Percentiles rank a stretch among this genome's conserved stretches.
These are phyloP conservation scores for Colletotrichum musicola DNA, from an alignment of 2,329 filamentous ascomycete genomes.

Conservation along the genomic window DNA sequence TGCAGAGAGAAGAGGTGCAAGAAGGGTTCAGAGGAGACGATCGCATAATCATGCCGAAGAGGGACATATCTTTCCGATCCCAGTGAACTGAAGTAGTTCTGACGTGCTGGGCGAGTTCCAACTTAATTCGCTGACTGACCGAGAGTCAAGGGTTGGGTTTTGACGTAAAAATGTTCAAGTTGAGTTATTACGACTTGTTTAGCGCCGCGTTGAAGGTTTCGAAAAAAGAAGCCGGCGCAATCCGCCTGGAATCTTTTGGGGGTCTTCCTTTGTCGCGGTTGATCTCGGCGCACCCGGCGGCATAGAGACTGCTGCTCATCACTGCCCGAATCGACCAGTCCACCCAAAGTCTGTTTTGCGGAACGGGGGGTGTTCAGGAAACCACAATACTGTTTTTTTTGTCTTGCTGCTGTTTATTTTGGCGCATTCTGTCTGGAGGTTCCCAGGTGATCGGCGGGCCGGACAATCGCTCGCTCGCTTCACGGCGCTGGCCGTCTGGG, in stretches of 20 bases:
- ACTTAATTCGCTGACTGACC: neutral
- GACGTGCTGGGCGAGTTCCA: neutral
- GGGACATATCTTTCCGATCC: conserved; percentile 4
- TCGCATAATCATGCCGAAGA: conserved; percentile 10
- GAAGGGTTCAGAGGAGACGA: neutral
- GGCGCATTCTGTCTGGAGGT: neutral
- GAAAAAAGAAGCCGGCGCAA: neutral
- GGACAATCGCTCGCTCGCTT: conserved; percentile 21
- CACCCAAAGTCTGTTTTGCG: conserved; percentile 29
- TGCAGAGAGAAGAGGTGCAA: conserved; percentile 2
- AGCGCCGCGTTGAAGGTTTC: too few relatives aligned
- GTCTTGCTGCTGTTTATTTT: neutral
- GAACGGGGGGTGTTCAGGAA: neutral
- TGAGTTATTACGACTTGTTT: too few relatives aligned
- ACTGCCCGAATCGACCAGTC: conserved; percentile 15
- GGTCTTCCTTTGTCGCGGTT: neutral
- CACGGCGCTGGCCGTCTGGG: conserved; percentile 34
- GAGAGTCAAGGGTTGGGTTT: too few relatives aligned
- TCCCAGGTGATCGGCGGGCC: conserved; percentile 27
- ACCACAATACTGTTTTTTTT: neutral
- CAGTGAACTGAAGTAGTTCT: neutral
- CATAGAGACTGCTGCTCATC: conserved; percentile 19
- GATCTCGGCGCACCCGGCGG: conserved; percentile 28
- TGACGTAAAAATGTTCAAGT: too few relatives aligned
- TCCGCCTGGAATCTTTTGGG: neutral